Percentiles rank a stretch among this genome's conserved stretches.
phyloP scores from a whole-genome alignment of 352 stramenopile species.

The Globisporangium carolinianum region DNA sequence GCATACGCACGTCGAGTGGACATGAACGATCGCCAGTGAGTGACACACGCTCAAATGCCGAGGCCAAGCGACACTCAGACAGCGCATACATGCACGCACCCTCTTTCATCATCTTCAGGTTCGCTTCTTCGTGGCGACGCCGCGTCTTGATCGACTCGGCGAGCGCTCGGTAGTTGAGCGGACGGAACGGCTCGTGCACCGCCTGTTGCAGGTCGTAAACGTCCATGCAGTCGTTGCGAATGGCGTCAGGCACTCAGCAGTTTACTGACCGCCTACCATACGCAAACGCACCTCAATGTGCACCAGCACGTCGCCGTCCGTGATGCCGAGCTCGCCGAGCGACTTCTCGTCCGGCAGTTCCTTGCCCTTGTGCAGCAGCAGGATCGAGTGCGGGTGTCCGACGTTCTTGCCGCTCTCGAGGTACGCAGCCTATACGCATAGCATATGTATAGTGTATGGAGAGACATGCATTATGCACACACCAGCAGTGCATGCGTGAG shows the following conservation, averaged over 20 bases:
- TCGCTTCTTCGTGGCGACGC: slow-evolving; percentile 73
- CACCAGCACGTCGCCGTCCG: slow-evolving; percentile 71
- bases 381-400: slow-evolving; percentile 66
- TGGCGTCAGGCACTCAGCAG: not conserved
- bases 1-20: not conserved
- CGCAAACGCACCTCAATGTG: slow-evolving; percentile 58
- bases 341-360: slow-evolving; percentile 84
- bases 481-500: too few species aligned
- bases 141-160: slow-evolving; percentile 72
- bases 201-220: slow-evolving; percentile 14
- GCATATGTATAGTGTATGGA: not conserved
- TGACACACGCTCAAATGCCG: not conserved
- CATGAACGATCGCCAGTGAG: not conserved
- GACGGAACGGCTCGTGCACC: slow-evolving; percentile 79
- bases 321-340: slow-evolving; percentile 68
- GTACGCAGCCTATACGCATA: slow-evolving; percentile 40
- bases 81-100: slow-evolving; percentile 12
- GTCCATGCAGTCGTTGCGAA: not conserved
- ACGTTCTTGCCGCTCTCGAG: slow-evolving; percentile 64
- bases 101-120: slow-evolving; percentile 83
- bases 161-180: slow-evolving; percentile 80
- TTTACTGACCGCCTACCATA: too few species aligned
- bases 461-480: not conserved
- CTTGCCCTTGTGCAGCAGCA: slow-evolving; percentile 83
- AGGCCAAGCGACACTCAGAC: not conserved